Base-by-base conservation (phyloP, 176 grass and related monocot genomes). In the Tillandsia leiboldiana region DNA sequence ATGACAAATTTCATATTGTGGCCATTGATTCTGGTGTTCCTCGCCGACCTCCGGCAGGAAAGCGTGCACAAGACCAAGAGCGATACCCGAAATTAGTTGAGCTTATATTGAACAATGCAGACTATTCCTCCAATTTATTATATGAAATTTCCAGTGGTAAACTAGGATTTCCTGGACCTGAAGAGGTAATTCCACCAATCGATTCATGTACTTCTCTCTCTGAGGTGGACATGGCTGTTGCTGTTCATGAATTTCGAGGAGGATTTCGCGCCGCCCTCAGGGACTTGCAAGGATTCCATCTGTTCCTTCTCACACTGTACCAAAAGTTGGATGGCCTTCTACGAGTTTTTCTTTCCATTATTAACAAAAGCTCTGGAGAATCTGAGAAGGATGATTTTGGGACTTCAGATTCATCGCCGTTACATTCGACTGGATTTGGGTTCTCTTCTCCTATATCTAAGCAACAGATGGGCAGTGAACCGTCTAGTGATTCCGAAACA, bases 11-110 rank as follows among this genome's bases (percentile, higher is more conserved):
- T 26, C 66, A 72, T 62, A 75, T 90, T 82, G 81, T 92, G 70
- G 86, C 89, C 9, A 97, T 97, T 51, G 94, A 97, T 68, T 92
- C 84, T 18, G 89, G 94, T 49, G 94, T 97, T 49, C 89, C 93
- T 11, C 86, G 89, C 24, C 83, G 93, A 33, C 93, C 89, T 9
- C 93, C 93, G 29, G 81, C 72, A 49, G 86, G 93, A 28, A 87
- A 88, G 76, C 89, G 93, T 69, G 74, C 76, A 48, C 90, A 92
- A 80, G 93, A 97, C 82, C 81, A 89, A 75, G 89, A 90, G 65
- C 71, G 79, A 15, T 97, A 97, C 65, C 86, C 89, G 57, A 97
- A 90, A 82, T 75, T 92, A 66, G 89, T 97, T 7, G 89, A 92
- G 23, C 83, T 97, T 63, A 85, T 97, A 54, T 70, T 97, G 68